phyloP scores from a whole-genome alignment of 2,329 filamentous ascomycete genomes.

The Ascochyta lentis region DNA sequence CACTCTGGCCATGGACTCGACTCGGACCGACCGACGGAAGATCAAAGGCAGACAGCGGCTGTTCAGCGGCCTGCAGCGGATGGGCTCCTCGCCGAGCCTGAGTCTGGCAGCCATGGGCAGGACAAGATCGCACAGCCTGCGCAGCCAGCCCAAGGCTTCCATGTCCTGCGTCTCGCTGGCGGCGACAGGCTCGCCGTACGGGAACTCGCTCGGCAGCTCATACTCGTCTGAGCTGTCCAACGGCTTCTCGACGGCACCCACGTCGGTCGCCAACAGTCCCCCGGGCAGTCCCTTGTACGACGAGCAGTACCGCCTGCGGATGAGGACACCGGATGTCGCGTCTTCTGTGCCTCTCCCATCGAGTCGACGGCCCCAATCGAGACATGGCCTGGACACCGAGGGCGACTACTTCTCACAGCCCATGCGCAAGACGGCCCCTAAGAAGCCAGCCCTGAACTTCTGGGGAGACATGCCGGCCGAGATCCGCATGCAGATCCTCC shows the following conservation, averaged over 20 bases:
- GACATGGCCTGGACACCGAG: constrained; percentile 48
- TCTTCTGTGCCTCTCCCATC: constrained; percentile 68
- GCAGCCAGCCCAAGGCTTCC: constrained; percentile 66
- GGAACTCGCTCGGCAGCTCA: constrained; percentile 61
- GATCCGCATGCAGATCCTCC: constrained; percentile 78
- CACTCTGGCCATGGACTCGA: constrained; percentile 33
- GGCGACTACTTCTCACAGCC: constrained; percentile 57
- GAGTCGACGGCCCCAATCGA: constrained; percentile 62
- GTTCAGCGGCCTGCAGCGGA: constrained; percentile 77
- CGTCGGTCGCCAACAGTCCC: constrained; percentile 58
- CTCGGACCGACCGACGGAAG: constrained; percentile 56
- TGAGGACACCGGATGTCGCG: constrained; percentile 60
- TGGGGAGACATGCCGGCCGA: constrained; percentile 85
- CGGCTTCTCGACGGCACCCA: constrained; percentile 63
- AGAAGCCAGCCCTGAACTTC: constrained; percentile 64
- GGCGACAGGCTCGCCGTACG: constrained; percentile 58
- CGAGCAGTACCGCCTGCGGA: constrained; percentile 62
- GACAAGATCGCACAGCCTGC: constrained; percentile 70
- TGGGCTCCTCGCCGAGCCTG: constrained; percentile 80
- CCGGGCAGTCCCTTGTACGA: constrained; percentile 57
- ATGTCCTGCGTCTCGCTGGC: constrained; percentile 70
- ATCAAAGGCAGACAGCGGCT: constrained; percentile 73
- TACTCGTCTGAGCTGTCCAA: constrained; percentile 64
- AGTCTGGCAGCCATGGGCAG: constrained; percentile 71
- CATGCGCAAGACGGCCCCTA: constrained; percentile 45